phyloP scores from a whole-genome alignment of 192 early-diverging fungal genomes.

The Entophlyctis luteolus region DNA sequence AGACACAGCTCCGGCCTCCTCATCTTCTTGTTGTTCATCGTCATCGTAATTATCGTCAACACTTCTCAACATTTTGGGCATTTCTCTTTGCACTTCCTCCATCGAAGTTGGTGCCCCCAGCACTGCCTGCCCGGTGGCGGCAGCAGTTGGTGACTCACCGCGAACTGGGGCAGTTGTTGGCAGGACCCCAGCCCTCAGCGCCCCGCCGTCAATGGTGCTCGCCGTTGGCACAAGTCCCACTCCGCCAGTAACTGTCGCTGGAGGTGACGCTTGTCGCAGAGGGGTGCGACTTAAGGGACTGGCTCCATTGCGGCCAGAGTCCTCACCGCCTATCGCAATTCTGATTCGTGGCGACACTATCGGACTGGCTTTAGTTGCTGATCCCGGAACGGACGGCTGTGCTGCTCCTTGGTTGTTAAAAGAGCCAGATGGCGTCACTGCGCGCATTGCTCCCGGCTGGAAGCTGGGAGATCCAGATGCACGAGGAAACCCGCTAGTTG shows the following conservation, averaged over 20 bases:
- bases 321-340: background rate
- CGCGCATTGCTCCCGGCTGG: background rate
- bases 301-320: background rate
- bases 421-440: background rate
- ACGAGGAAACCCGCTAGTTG: background rate
- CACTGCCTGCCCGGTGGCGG: background rate
- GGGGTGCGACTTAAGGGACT: background rate
- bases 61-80: no score
- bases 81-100: background rate
- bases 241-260: no score
- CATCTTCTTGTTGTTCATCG: background rate
- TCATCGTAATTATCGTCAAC: no score
- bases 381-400: background rate
- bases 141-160: background rate
- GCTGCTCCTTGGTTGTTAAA: background rate
- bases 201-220: no score
- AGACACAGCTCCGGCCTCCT: background rate
- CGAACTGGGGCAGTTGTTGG: background rate
- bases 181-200: no score
- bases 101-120: background rate
- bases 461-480: conserved; percentile 4
- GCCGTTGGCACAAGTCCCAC: no score
- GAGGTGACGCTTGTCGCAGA: background rate
- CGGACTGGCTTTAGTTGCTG: background rate
- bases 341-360: background rate